A percentile compares a stretch with the other conserved stretches of the same genome.
These are phyloP conservation scores for Cladophialophora psammophila DNA, from an alignment of 2,329 filamentous ascomycete genomes.

Conservation along the genomic window DNA sequence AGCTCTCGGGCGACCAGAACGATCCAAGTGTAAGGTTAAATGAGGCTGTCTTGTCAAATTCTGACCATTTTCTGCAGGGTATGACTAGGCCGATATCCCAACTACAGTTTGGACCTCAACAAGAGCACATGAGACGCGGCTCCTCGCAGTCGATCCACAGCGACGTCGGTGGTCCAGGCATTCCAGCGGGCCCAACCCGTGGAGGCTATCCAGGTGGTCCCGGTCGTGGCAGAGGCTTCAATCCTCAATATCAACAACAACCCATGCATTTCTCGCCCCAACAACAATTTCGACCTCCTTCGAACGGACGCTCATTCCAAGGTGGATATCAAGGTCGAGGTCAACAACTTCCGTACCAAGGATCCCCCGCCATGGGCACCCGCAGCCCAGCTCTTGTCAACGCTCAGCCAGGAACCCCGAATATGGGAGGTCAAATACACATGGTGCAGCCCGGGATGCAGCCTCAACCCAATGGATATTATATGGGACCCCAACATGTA, in stretches of 20 bases:
- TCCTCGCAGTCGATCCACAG: conserved; percentile 84
- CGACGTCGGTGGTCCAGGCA: conserved; percentile 70
- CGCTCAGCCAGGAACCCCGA: conserved; percentile 71
- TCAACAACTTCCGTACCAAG: conserved; percentile 60
- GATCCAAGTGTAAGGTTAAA: conserved; percentile 71
- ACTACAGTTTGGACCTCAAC: conserved; percentile 65
- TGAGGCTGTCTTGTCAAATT: conserved; percentile 34
- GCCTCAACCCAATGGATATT: conserved; percentile 62
- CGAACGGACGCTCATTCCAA: conserved; percentile 61
- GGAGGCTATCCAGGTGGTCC: conserved; percentile 61
- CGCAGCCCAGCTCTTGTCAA: conserved; percentile 71
- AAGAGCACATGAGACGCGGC: conserved; percentile 82
- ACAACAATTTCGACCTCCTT: conserved; percentile 59
- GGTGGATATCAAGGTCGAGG: conserved; percentile 54
- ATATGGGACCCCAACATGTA: conserved; percentile 67
- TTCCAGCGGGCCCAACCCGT: conserved; percentile 54
- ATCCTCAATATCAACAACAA: conserved; percentile 58
- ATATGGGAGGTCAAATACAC: conserved; percentile 71
- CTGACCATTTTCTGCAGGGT: conserved; percentile 55
- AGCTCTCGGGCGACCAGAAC: conserved; percentile 71
- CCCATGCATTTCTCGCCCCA: conserved; percentile 61
- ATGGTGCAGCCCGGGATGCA: conserved; percentile 69
- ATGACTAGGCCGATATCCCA: conserved; percentile 74
- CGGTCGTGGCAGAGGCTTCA: conserved; percentile 66
- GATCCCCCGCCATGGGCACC: conserved; percentile 70